Conservation (phyloP, 75 land plant species). For the Cupressus sempervirens region DNA sequence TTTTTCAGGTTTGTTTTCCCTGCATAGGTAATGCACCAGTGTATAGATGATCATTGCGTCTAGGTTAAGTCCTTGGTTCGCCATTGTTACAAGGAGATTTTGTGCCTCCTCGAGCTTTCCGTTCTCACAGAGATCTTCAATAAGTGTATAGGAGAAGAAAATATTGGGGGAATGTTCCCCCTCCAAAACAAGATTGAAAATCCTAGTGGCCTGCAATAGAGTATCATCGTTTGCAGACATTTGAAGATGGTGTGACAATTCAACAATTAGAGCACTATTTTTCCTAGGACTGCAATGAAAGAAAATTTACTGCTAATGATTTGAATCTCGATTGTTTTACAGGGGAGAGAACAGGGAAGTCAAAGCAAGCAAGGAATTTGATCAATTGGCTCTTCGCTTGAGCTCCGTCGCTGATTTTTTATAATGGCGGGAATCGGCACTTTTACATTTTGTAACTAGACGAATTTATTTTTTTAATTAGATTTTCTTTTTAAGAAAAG, state of each 20-base stretch:
- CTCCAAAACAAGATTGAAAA: not conserved
- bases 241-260: not conserved
- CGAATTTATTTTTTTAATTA: no score
- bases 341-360: not conserved
- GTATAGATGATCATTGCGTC: not conserved
- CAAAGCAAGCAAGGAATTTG: no score
- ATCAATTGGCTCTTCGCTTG: no score
- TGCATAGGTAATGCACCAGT: slow-evolving; percentile 17
- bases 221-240: not conserved
- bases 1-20: slow-evolving; percentile 11
- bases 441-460: no score
- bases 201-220: not conserved
- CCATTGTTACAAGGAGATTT: slow-evolving; percentile 11
- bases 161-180: slow-evolving; percentile 15
- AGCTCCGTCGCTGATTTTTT: no score
- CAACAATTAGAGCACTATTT: not conserved
- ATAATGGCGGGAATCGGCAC: no score
- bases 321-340: not conserved
- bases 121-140: slow-evolving; percentile 13
- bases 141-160: slow-evolving; percentile 14
- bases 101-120: slow-evolving; percentile 15
- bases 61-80: slow-evolving; percentile 9
- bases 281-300: not conserved
- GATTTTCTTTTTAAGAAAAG: no score
- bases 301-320: not conserved